Evolutionary conservation across 176 grass and related monocot species (phyloP), one percentile per base, ranked within the genome.

Genomic region (Hordeum marinum): DNA sequence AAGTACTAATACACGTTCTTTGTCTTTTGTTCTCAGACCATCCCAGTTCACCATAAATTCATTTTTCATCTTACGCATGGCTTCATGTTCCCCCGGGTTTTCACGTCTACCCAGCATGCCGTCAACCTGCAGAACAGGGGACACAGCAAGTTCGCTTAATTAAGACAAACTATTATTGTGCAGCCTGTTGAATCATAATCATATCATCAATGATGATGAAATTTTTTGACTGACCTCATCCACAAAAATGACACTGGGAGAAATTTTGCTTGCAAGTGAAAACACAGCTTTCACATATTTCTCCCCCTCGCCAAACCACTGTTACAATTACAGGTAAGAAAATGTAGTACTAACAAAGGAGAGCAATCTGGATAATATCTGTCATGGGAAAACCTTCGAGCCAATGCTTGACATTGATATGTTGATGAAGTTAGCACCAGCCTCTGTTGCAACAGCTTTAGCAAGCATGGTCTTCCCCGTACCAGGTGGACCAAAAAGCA

Each of bases 31-130:
- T 75, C 93, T 90, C 43, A 98, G 81, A 68, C 96, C 96, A 90
- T 98, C 96, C 96, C 96, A 98, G 61, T 98, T 98, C 66, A 98
- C 91, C 96, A 98, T 98, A 89, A 98, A 98, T 85, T 98, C 96
- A 50, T 98, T 98, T 87, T 98, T 98, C 96, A 98, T 98, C 69
- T 98, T 98, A 15, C 96, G 91, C 96, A 95, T 98, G 57, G 96
- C 96, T 89, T 98, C 96, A 93, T 98, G 93, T 85, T 98, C 96
- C 36, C 96, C 92, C 62, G 96, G 91, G 68, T 98, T 98, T 92
- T 98, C 96, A 59, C 96, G 91, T 87, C 96, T 95, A 42, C 93
- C 93, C 86, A 98, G 74, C 91, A 98, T 94, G 65, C 96, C 91
- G 5, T 98, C 96, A 78, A 98, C 93, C 96, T 98, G 81, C 41